Conservation (phyloP, 2,329 filamentous ascomycete genomes). For the Sporothrix brunneoviolacea region DNA sequence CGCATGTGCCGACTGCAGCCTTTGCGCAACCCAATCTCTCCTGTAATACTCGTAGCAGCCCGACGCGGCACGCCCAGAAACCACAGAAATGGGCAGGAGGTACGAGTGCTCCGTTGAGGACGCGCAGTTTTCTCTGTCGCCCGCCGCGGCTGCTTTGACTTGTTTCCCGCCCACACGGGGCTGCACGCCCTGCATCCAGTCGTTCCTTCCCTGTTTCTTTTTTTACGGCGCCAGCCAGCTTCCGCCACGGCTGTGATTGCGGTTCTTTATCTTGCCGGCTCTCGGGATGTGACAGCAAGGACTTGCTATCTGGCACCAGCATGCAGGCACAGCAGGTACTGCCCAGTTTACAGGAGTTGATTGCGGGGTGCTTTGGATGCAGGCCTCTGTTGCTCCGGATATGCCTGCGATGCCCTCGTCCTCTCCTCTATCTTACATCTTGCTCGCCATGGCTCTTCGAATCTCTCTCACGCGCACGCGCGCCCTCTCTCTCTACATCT, state of each 20-base stretch:
- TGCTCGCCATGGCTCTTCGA: too few relatives aligned
- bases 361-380: too few relatives aligned
- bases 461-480: too few relatives aligned
- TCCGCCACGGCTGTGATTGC: background rate
- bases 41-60: background rate
- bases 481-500: too few relatives aligned
- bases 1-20: background rate
- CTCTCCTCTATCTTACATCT: too few relatives aligned
- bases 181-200: too few relatives aligned
- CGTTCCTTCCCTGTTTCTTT: background rate
- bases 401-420: too few relatives aligned
- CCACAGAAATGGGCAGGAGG: background rate
- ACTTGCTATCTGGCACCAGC: background rate
- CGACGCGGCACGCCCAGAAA: background rate
- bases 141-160: too few relatives aligned
- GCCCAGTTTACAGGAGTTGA: background rate
- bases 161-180: too few relatives aligned
- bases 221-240: background rate
- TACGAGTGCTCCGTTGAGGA: background rate
- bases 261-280: background rate
- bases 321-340: background rate
- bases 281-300: constrained; percentile 5
- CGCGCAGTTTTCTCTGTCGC: background rate
- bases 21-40: background rate
- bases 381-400: too few relatives aligned